Conservation (phyloP, 805 yeast species). For the Candida taoyuanica region DNA sequence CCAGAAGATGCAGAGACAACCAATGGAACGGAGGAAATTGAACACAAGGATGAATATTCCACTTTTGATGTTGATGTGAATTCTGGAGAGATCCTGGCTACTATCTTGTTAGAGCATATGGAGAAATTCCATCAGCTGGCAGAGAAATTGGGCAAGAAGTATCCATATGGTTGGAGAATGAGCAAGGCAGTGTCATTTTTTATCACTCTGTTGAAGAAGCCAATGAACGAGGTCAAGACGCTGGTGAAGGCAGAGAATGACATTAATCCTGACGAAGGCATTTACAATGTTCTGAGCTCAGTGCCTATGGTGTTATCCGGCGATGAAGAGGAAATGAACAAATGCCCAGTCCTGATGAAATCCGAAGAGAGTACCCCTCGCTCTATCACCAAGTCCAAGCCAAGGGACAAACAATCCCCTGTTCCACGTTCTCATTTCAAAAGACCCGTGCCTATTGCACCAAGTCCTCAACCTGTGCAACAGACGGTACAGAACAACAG, state of each 20-base stretch:
- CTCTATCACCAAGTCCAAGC: not conserved
- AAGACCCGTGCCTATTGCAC: slow-evolving; percentile 1
- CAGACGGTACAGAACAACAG: too few relatives aligned
- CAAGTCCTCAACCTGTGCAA: slow-evolving; percentile 6
- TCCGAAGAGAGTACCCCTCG: slow-evolving; percentile 13
- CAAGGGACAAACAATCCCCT: not conserved
- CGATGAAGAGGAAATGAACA: slow-evolving; percentile 19
- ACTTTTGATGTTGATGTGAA: slow-evolving; percentile 32
- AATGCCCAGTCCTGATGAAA: slow-evolving; percentile 13
- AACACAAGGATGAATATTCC: slow-evolving; percentile 24
- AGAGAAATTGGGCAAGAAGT: slow-evolving; percentile 48
- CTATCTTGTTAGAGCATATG: slow-evolving; percentile 36
- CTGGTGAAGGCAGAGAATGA: slow-evolving; percentile 22
- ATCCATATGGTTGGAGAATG: slow-evolving; percentile 66
- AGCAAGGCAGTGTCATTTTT: slow-evolving; percentile 49
- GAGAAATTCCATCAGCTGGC: slow-evolving; percentile 37
- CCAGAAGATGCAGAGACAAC: slow-evolving; percentile 14
- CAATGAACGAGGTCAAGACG: slow-evolving; percentile 23
- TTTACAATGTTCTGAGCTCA: slow-evolving; percentile 21
- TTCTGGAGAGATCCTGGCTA: slow-evolving; percentile 34
- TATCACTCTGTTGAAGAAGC: slow-evolving; percentile 34
- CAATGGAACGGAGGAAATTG: slow-evolving; percentile 9
- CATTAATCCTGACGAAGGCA: slow-evolving; percentile 20
- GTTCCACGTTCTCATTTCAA: not conserved
- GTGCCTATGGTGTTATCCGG: slow-evolving; percentile 21